Percentiles rank a stretch among this genome's conserved stretches.
Conservation (phyloP, 306 rosid species). For the Corylus americana region DNA sequence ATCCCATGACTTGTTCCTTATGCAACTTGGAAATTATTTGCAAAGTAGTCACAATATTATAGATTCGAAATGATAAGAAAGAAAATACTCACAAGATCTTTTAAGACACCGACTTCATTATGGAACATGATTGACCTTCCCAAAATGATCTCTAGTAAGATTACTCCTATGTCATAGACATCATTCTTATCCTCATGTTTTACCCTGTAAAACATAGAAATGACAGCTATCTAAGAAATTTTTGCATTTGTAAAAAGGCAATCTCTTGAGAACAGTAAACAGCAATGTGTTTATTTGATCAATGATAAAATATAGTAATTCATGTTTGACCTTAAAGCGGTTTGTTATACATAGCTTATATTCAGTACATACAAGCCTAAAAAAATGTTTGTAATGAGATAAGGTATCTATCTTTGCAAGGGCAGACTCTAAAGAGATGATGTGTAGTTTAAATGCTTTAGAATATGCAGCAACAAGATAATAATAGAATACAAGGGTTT, state of each 20-base stretch:
- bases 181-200: constrained; percentile 71
- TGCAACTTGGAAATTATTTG: not conserved
- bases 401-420: not conserved
- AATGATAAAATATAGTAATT: not conserved
- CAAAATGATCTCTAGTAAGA: constrained; percentile 77
- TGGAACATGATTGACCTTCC: constrained; percentile 85
- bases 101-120: constrained; percentile 74
- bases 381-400: not conserved
- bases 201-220: constrained; percentile 42
- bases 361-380: not conserved
- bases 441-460: not conserved
- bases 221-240: not conserved
- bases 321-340: not conserved
- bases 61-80: constrained; percentile 12
- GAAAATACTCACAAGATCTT: constrained; percentile 80
- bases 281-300: not conserved
- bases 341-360: not conserved
- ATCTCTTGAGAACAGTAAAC: not conserved
- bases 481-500: not conserved
- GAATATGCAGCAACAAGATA: not conserved
- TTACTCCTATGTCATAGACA: constrained; percentile 83
- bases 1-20: not conserved
- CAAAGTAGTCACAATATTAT: not conserved
- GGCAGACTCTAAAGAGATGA: not conserved
- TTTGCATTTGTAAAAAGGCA: not conserved